phyloP scores from a whole-genome alignment of 2,329 filamentous ascomycete species.

The Aspergillus ochraceus region DNA sequence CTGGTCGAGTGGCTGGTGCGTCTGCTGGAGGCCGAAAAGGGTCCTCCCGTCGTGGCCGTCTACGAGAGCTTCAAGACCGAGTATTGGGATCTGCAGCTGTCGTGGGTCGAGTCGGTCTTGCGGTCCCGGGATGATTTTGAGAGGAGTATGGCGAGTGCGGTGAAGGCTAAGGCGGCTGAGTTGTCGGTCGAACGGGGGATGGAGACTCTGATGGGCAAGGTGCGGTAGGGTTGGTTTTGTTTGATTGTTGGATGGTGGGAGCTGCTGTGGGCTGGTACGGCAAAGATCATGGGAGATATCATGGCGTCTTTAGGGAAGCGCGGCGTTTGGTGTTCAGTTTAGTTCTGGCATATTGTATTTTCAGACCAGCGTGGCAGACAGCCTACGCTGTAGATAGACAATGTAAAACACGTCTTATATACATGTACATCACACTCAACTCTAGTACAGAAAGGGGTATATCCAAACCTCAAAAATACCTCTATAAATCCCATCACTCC shows the following conservation, averaged over 20 bases:
- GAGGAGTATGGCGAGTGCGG: conserved; percentile 78
- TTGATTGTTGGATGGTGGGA: neutral
- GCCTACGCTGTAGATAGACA: no score
- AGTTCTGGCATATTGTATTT: no score
- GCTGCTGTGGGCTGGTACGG: neutral
- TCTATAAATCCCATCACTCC: neutral
- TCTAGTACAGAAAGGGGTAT: no score
- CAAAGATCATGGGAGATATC: neutral
- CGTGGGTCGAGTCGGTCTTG: conserved; percentile 92
- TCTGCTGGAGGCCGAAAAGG: conserved; percentile 73
- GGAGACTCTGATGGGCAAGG: conserved; percentile 93
- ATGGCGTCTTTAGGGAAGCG: neutral
- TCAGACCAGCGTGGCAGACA: no score
- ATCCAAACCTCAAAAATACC: neutral
- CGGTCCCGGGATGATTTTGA: conserved; percentile 91
- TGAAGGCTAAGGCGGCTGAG: conserved; percentile 86
- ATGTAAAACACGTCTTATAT: no score
- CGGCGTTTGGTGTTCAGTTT: neutral
- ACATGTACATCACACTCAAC: no score
- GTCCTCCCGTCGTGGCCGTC: conserved; percentile 68
- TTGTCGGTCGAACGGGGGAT: conserved; percentile 75
- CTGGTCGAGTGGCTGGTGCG: conserved; percentile 81
- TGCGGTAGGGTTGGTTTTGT: conserved; percentile 52
- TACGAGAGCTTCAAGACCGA: conserved; percentile 80
- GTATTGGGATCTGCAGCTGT: conserved; percentile 93